Base-by-base conservation (phyloP, 2,329 filamentous ascomycete genomes). In the Salinomyces thailandicus region DNA sequence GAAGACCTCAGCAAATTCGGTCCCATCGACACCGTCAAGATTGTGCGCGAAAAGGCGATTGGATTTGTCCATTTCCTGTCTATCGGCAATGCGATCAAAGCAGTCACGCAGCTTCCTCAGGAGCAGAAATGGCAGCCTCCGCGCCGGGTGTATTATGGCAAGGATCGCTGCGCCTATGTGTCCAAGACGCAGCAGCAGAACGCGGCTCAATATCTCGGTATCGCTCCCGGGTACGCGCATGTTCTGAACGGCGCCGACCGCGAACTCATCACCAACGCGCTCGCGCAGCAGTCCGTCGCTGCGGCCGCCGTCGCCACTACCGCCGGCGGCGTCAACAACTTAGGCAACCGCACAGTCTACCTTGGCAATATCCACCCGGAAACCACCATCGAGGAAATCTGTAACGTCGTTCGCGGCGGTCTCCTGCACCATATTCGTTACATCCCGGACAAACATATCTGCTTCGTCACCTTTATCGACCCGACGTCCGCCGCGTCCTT, bases 111-210 rank as follows among this genome's bases (percentile, higher is more conserved):
- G 62, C 77, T 98, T 42, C 91, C 91, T 8, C 89, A 96, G 62
- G 91, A 98, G 63, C 71, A 83, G 24, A 95, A 94, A 66, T 98
- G 91, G 91, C 87, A 95, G 62, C 76, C 86, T 6, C 91, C 91
- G 35, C 83, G 86, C 48, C 83, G 91, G 36, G 91, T 98, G 8
- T 96, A 94, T 72, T 98, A 98, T 54, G 91, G 91, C 62, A 98
- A 98, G 69, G 91, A 98, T 60, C 78, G 91, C 44, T 98, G 91
- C 56, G 91, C 91, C 13, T 98, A 98, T 54, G 89, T 98, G 35
- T 98, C 91, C 41, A 98, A 98, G 74, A 98, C 91, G 0, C 91
- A 98, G 65, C 91, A 98, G 67, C 91, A 98, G 64, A 98, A 98
- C 54, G 91, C 91, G 5, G 91, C 91, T 20, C 91, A 98, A 63